Evolutionary conservation across 805 yeast genomes (phyloP).

Genomic region (Monosporozyma aerobia): DNA sequence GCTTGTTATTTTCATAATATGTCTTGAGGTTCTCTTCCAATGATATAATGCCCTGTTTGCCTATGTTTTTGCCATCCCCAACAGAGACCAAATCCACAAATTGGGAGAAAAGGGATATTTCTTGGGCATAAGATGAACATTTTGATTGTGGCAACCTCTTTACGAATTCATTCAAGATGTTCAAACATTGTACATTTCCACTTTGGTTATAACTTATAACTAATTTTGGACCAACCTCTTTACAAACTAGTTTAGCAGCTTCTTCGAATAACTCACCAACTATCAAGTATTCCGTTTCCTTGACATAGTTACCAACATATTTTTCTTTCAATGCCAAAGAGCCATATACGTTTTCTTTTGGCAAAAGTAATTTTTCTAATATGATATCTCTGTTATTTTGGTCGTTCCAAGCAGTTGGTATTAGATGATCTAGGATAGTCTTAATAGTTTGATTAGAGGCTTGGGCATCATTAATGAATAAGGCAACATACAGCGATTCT

Average conservation of each 20-base stretch:
- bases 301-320: conserved; percentile 41
- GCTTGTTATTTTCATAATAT: conserved; percentile 29
- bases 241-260: conserved; percentile 53
- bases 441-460: conserved; percentile 36
- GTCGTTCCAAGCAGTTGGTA: conserved; percentile 11
- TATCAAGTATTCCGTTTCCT: conserved; percentile 53
- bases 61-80: conserved; percentile 4
- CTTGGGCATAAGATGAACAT: conserved; percentile 43
- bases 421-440: conserved; percentile 20
- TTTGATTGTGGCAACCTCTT: conserved; percentile 35
- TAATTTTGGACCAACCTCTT: conserved; percentile 62
- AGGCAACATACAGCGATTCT: conserved; percentile 54
- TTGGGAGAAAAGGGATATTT: conserved; percentile 49
- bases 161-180: conserved; percentile 32
- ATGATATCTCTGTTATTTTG: conserved; percentile 2
- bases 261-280: conserved; percentile 50
- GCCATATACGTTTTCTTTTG: conserved; percentile 40
- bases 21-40: conserved; percentile 40
- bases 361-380: conserved; percentile 39
- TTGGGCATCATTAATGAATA: conserved; percentile 45
- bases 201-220: conserved; percentile 27
- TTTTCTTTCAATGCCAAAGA: conserved; percentile 53
- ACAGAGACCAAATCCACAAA: conserved; percentile 34
- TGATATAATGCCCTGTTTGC: conserved; percentile 28
- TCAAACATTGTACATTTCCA: conserved; percentile 34